Conservation (phyloP, 352 stramenopile genomes). For the Phytophthora constricta region DNA sequence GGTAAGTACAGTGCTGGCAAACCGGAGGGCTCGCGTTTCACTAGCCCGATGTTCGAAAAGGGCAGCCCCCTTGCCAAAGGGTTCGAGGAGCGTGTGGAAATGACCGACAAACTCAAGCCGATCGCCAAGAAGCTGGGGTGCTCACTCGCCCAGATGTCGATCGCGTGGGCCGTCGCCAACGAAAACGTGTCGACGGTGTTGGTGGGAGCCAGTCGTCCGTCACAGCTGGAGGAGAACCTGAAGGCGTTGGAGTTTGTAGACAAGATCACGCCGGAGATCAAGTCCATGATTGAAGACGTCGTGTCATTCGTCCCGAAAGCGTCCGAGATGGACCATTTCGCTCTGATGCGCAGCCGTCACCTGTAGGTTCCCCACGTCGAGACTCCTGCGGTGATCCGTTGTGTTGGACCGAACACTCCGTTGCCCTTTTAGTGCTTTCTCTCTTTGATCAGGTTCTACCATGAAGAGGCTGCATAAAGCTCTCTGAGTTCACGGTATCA, state of each 20-base stretch:
- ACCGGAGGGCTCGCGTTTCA: conserved; percentile 6
- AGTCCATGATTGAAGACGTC: conserved; percentile 12
- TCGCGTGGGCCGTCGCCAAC: conserved; percentile 64
- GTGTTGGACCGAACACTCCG: no score
- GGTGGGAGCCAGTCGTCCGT: conserved; percentile 45
- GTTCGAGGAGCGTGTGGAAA: conserved; percentile 25
- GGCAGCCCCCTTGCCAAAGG: neutral
- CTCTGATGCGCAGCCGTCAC: neutral
- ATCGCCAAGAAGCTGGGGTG: conserved; percentile 47
- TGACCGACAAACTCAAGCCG: conserved; percentile 37
- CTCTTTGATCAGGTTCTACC: no score
- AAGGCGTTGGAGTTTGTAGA: conserved; percentile 6
- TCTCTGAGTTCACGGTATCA: no score
- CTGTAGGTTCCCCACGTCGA: neutral
- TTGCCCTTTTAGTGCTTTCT: no score
- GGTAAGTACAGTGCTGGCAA: conserved; percentile 18
- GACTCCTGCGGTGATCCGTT: no score
- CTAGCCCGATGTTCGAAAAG: neutral
- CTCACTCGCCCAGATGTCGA: conserved; percentile 31
- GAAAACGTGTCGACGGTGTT: conserved; percentile 58
- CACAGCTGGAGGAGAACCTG: conserved; percentile 17
- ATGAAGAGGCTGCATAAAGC: no score
- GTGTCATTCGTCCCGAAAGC: conserved; percentile 1
- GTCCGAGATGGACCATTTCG: conserved; percentile 10
- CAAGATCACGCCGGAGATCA: conserved; percentile 20